Evolutionary conservation across 2,329 filamentous ascomycete genomes (phyloP), one percentile per base, ranked within the genome.

Genomic region (Aspergillus sp.): DNA sequence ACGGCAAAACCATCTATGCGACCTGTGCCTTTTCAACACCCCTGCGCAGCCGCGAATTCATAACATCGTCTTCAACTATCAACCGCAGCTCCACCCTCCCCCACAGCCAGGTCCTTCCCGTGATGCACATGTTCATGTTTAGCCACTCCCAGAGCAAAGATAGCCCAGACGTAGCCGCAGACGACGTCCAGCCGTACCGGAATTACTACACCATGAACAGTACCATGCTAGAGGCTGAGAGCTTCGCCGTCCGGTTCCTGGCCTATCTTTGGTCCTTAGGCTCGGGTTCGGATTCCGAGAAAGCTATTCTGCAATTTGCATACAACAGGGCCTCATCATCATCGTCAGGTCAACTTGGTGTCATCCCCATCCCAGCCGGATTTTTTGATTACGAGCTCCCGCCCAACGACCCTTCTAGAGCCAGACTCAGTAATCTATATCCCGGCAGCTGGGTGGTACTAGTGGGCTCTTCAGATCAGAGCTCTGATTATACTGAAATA

Each of bases 241-340:
- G 45, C 54, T 61, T 59, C 37, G 54, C 61, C 24, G 44, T 56
- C 48, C 54, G 40, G 5, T 63, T 63, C 34, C 47, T 63, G 19
- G 40, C 17, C 53, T 63, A 56, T 53, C 59, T 61, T 33, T 40
- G 24, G 13, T 48, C 54, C 51, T 13, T 61, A 15, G n/a, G 52
- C 17, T 55, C 52, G 40, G 48, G 54, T 51, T 53, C 39, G 39
- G 51, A 34, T 42, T 49, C 60, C 39, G 46, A 59, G 47, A 59
- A 63, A 48, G 56, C 61, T 40, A 59, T 61, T 47, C 55, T 63
- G 45, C 56, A 54, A 56, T 58, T 63, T 42, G 59, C 56, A 50
- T 54, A 45, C 41, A 15, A 17, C 19, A 51, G 47, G 19, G 12
- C 24, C 30, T 54, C 40, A 33, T 61, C 51, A n/a, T 51, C 54